Base-by-base conservation (phyloP, 2,329 filamentous ascomycete genomes). In the Fusarium albosuccineum region DNA sequence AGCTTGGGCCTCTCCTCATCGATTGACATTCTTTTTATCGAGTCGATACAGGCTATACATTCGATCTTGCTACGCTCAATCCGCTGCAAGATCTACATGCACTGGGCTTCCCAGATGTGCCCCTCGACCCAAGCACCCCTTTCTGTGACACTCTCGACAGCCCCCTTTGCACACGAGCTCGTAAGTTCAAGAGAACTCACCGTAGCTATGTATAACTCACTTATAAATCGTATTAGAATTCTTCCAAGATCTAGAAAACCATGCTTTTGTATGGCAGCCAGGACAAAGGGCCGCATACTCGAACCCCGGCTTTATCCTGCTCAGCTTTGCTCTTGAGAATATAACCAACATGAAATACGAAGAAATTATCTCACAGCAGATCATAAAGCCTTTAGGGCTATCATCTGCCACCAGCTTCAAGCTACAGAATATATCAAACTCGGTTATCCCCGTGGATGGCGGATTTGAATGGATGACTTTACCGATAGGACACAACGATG, bases 361-460 rank as follows among this genome's bases (percentile, higher is more conserved):
- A 8, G 52, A 46, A 3, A 27, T 22, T 16, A 26, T 46, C 9
- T 9, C 3, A 9, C 17, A 55, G 6, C 30, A 46, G 22, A 55
- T 46, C 13, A 22, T 6, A 4, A 29, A 37, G 7, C 9, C 40
- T 17, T 17, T 46, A 17, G 10, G 10, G 1, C 34, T 40, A n/a
- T 39, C 48, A 5, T 39, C 17, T 26, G 9, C 41, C 16, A 33
- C 34, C 9, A 41, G 42, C 14, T 40, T 40, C 33, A 17, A 5
- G 6, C 10, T 48, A 13, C 10, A 22, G 4, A 13, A 48, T 14
- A 9, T 9, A 70, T 72, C 9, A 61, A 78, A 3, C 77, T 79
- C 9, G 70, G 76, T 29, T 67, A 73, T n/a, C 64, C 70, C 52
- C 59, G 74, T 74, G 78, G 64, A 70, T 75, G 56, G 13, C 17